Evolutionary conservation across 257 asterid species (phyloP), one percentile per base, ranked within the genome.

Genomic region (Pogostemon cablin): DNA sequence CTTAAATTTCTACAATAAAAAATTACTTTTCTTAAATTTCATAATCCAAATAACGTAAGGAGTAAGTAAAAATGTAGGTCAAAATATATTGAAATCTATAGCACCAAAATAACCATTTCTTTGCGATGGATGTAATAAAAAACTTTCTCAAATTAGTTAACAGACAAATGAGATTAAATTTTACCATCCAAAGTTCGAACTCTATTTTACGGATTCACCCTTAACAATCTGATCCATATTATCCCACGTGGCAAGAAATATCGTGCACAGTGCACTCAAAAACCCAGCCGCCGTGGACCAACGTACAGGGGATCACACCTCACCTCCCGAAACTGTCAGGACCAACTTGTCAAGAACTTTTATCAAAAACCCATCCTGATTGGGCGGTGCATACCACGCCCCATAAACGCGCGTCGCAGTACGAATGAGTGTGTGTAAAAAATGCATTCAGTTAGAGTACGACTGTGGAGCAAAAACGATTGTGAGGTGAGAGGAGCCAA

Each of bases 201-300:
- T 43, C 9, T 43, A 17, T 42, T 38, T 9, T 25, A 25, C 32
- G 2, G 32, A 25, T 25, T 25, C 1, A 20, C 32, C 37, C 7
- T 17, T 50, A 41, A 15, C 12, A 44, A 46, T 54, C 9, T 61
- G 38, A 61, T 39, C 46, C 39, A 59, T 64, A 48, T 39, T 39
- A 38, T 68, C 65, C 47, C 2, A 3, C 48, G 48, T 43, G 48
- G 10, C 48, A 7, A 6, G 48, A 43, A 7, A 7, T 25, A 25
- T 25, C 82, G 82, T 65, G 73, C 71, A 66, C 50, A 81, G 82
- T 65, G 73, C 71, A 66, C 50, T 37, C 54, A 49, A 56, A 56
- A 38, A 60, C 69, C 47, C 48, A 68, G 77, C 83, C 72, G 75
- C 86, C 79, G 12, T 83, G 88, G 65, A 54, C 65, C 78, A 52